These are phyloP conservation scores for Parafenestella ontariensis DNA, from an alignment of 2,329 filamentous ascomycete genomes.

Conservation along the genomic window DNA sequence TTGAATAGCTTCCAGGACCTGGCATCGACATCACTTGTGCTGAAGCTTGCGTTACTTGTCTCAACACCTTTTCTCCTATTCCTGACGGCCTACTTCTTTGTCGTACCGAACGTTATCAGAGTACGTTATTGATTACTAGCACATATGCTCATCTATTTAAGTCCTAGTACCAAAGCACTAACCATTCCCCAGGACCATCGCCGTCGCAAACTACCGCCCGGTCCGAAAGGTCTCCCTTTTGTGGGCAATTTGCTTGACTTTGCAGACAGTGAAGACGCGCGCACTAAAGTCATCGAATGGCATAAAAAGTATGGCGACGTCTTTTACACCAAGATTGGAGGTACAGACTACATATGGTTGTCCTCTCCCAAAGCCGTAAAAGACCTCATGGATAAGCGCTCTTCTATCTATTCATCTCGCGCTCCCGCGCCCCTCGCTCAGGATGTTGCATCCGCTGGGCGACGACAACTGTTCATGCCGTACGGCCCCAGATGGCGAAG, in stretches of 20 bases:
- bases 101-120: constrained; percentile 41
- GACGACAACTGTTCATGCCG: constrained; percentile 54
- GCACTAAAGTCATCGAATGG: constrained; percentile 45
- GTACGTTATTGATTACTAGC: constrained; percentile 11
- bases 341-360: constrained; percentile 51
- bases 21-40: constrained; percentile 7
- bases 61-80: constrained; percentile 27
- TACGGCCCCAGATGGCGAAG: constrained; percentile 51
- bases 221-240: constrained; percentile 50
- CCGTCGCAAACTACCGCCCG: constrained; percentile 47
- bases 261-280: constrained; percentile 41
- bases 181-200: constrained; percentile 33
- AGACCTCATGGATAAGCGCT: constrained; percentile 63
- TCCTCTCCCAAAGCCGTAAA: constrained; percentile 58
- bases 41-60: constrained; percentile 20
- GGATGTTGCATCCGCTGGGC: constrained; percentile 56
- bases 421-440: constrained; percentile 44
- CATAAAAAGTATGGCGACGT: constrained; percentile 47
- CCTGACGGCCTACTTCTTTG: constrained; percentile 33
- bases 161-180: not conserved
- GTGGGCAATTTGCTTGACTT: constrained; percentile 51
- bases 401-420: constrained; percentile 60
- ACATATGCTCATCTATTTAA: not conserved
- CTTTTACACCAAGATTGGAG: constrained; percentile 52
- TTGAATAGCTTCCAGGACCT: constrained; percentile 7